phyloP scores from a whole-genome alignment of 163 green algal species.

The Chlorella variabilis region DNA sequence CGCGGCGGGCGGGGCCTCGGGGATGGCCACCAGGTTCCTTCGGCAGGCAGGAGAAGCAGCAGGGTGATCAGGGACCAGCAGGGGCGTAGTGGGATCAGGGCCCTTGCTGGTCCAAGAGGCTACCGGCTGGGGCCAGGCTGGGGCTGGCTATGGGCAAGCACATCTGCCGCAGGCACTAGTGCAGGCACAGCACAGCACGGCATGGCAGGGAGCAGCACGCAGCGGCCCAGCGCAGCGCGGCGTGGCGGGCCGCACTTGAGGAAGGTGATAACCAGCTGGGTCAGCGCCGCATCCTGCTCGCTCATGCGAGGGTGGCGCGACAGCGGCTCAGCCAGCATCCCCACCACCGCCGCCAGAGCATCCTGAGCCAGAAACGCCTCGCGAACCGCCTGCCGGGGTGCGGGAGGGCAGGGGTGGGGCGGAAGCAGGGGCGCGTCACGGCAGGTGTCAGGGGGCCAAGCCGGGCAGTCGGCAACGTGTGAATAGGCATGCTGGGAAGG shows the following conservation, averaged over 20 bases:
- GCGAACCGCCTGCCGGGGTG: slow-evolving; percentile 47
- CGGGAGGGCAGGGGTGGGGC: not conserved
- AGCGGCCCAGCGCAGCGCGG: slow-evolving; percentile 21
- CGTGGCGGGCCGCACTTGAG: slow-evolving; percentile 64
- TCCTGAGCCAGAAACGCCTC: slow-evolving; percentile 70
- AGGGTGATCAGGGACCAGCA: too few relatives aligned
- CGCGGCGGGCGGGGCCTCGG: not conserved
- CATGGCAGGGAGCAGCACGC: too few relatives aligned
- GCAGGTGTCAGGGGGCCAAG: too few relatives aligned
- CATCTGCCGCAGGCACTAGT: too few relatives aligned
- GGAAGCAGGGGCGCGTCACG: not conserved
- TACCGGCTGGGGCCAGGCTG: too few relatives aligned
- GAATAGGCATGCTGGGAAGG: too few relatives aligned
- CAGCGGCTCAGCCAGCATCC: slow-evolving; percentile 75
- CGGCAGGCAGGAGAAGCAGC: not conserved
- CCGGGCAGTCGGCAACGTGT: too few relatives aligned
- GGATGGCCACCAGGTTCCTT: slow-evolving; percentile 39
- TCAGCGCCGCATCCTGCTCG: slow-evolving; percentile 67
- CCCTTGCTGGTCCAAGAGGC: too few relatives aligned
- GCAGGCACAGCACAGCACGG: not conserved
- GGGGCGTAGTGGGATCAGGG: too few relatives aligned
- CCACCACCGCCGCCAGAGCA: slow-evolving; percentile 70
- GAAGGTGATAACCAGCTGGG: slow-evolving; percentile 94
- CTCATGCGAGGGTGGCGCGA: slow-evolving; percentile 76
- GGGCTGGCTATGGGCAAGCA: too few relatives aligned